Evolutionary conservation across 768 basidiomycete species (phyloP), one percentile per base, ranked within the genome.

Genomic region (Rhizopogon vesiculosus): DNA sequence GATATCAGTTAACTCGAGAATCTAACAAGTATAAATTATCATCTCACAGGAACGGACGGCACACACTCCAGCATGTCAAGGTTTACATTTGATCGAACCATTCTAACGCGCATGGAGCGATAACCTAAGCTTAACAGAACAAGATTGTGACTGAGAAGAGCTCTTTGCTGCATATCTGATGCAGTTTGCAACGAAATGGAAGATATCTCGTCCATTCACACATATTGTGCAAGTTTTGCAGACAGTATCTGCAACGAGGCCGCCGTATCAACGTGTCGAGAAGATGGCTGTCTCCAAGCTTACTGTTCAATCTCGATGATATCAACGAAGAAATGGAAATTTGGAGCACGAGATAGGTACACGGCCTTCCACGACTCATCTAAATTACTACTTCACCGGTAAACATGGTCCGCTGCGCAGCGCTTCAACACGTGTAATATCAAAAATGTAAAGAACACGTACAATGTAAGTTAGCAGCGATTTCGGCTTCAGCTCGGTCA

Each of bases 401-500:
- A 92, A 62, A 92, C 87, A 69, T 93, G 90, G 69, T 93, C 90
- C 71, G 90, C 90, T 91, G 67, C 31, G 57, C 59, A 56, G 59
- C 57, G 69, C 58, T 57, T 69, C 50, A 66, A 56, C 42, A 44
- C 38, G 42, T 60, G 60, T 59, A 59, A 55, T 64, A 18, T 51
- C 38, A 33, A 39, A 53, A 58, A 42, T 44, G 33, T 28, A 50
- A 53, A 42, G 43, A 42, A 51, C 52, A 69, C 80, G 61, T 68
- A 91, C 90, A 76, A 66, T 91, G 78, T 59, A 93, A 73, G 72
- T 98, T 98, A 45, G 97, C 95, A 54, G 95, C 95, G 65, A 99
- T 93, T 75, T 98, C 97, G 28, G 95, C 92, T 72, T 99, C 97
- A 55, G 93, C 92, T 62, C 91, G 77, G 76, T 98, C 97, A 53